Evolutionary conservation across 345 rosid genomes (phyloP).

Genomic region (Lepidium didymum): DNA sequence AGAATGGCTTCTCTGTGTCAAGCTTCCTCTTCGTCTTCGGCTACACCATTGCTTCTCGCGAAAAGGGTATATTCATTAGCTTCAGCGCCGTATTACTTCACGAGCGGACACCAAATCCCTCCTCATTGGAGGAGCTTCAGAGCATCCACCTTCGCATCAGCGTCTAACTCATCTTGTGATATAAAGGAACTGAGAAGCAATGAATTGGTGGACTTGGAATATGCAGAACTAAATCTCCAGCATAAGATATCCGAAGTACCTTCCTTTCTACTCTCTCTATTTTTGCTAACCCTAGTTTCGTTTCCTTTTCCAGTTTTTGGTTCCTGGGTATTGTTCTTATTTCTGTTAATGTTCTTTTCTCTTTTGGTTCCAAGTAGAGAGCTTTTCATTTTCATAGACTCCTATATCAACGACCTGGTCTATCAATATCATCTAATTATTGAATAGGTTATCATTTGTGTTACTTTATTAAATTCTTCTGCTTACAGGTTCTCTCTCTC

Average conservation of each 20-base stretch:
- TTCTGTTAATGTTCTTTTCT: background rate
- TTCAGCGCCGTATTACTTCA: conserved; percentile 17
- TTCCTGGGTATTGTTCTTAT: background rate
- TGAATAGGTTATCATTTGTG: background rate
- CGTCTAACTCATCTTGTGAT: conserved; percentile 19
- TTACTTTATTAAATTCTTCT: background rate
- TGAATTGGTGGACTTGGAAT: conserved; percentile 67
- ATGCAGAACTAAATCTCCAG: conserved; percentile 68
- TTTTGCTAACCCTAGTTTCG: background rate
- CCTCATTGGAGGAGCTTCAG: conserved; percentile 11
- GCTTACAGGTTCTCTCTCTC: background rate
- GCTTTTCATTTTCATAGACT: background rate
- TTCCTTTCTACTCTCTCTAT: background rate
- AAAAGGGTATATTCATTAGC: conserved; percentile 25
- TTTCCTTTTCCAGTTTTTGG: background rate
- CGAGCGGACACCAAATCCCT: background rate
- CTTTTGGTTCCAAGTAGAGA: background rate
- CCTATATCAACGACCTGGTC: background rate
- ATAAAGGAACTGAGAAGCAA: conserved; percentile 41
- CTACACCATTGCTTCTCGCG: conserved; percentile 23
- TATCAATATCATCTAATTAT: background rate
- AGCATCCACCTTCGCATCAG: background rate
- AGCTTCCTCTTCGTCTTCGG: conserved; percentile 18
- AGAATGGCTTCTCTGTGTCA: conserved; percentile 29
- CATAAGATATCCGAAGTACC: conserved; percentile 49